phyloP scores from a whole-genome alignment of 2,329 filamentous ascomycete genomes.

The Botrytis squamosa region DNA sequence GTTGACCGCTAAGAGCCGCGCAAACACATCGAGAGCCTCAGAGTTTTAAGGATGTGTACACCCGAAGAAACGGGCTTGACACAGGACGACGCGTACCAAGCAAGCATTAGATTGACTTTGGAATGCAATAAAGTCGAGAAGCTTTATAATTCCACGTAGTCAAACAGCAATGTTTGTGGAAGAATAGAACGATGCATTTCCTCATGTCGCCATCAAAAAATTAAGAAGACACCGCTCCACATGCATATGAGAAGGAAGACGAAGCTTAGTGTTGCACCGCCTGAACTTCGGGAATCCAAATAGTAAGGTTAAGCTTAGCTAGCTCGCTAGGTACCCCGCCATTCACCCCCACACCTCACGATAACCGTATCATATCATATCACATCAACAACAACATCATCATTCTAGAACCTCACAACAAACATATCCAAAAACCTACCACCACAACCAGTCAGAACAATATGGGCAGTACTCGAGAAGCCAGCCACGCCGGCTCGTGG shows the following conservation, averaged over 20 bases:
- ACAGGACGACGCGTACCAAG: neutral
- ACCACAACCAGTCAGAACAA: neutral
- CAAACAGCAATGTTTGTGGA: neutral
- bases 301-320: neutral
- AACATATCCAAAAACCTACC: neutral
- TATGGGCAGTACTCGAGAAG: conserved; percentile 48
- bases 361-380: neutral
- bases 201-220: neutral
- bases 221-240: neutral
- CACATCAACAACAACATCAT: neutral
- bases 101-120: neutral
- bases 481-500: conserved; percentile 85
- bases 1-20: neutral
- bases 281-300: neutral
- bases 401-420: neutral
- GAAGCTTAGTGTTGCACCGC: neutral
- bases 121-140: neutral
- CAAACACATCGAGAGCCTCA: neutral
- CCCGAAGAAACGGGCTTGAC: neutral
- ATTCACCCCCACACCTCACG: neutral
- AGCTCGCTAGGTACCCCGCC: neutral
- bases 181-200: neutral
- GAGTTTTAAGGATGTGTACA: neutral
- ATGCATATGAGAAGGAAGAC: neutral
- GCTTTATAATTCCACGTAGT: neutral